phyloP scores from a whole-genome alignment of 805 yeast species.

The Candida dendrica region DNA sequence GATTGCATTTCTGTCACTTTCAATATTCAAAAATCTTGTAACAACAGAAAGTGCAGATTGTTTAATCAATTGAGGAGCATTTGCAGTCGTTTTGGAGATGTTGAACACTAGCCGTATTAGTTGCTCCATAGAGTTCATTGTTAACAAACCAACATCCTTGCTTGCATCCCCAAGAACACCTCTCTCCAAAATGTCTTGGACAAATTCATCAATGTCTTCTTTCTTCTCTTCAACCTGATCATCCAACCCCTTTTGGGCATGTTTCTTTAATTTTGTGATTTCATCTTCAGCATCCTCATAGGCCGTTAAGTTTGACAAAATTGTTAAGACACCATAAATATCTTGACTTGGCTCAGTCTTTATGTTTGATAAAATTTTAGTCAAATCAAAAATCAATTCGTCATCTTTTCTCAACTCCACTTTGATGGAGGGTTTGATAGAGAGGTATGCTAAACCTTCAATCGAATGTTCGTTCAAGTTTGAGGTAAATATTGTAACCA shows the following conservation, averaged over 20 bases:
- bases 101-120: conserved; percentile 25
- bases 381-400: conserved; percentile 24
- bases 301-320: conserved; percentile 25
- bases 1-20: conserved; percentile 5
- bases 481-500: conserved; percentile 23
- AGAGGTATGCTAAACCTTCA: conserved; percentile 47
- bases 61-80: conserved; percentile 25
- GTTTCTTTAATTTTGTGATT: conserved; percentile 21
- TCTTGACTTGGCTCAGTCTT: conserved; percentile 6
- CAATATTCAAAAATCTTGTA: conserved; percentile 27
- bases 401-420: conserved; percentile 30
- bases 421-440: conserved; percentile 32
- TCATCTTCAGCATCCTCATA: conserved; percentile 20
- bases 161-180: conserved; percentile 9
- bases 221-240: conserved; percentile 9
- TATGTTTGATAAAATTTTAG: conserved; percentile 13
- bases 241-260: conserved; percentile 23
- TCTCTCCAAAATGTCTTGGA: conserved; percentile 17
- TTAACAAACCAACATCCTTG: conserved; percentile 8
- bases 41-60: conserved; percentile 41
- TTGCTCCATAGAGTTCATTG: conserved; percentile 19
- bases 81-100: conserved; percentile 16
- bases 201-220: conserved; percentile 10
- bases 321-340: conserved; percentile 25
- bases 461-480: conserved; percentile 19